Evolutionary conservation across 768 basidiomycete genomes (phyloP).

Genomic region (Fistulinella prunicolor): DNA sequence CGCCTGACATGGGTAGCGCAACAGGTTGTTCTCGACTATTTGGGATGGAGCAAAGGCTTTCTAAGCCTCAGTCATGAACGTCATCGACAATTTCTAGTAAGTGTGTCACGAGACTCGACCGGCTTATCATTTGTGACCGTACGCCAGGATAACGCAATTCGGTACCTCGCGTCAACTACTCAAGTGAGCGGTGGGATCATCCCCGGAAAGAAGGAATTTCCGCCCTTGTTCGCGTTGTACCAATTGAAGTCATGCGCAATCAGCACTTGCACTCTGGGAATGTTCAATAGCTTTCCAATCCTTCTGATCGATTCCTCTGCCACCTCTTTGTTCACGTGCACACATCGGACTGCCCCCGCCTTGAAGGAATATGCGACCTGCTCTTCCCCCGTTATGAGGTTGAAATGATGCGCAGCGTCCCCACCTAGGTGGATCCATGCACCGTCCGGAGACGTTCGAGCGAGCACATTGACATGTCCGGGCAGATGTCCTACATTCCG

Average conservation of each 20-base stretch:
- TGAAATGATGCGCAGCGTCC: slow-evolving; percentile 53
- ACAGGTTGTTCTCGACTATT: too few species aligned
- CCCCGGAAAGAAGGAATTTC: slow-evolving; percentile 30
- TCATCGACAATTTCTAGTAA: too few species aligned
- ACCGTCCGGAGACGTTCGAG: slow-evolving; percentile 49
- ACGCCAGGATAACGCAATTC: too few species aligned
- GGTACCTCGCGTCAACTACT: background rate
- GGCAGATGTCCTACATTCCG: slow-evolving; percentile 39
- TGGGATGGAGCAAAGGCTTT: too few species aligned
- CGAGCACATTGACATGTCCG: slow-evolving; percentile 53
- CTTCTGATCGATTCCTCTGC: slow-evolving; percentile 41
- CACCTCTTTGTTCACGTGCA: slow-evolving; percentile 40
- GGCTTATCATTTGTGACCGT: too few species aligned
- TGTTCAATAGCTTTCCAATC: slow-evolving; percentile 36
- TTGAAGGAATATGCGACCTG: slow-evolving; percentile 30
- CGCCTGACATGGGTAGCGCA: background rate
- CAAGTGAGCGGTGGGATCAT: slow-evolving; percentile 2
- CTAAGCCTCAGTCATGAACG: too few species aligned
- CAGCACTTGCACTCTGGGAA: slow-evolving; percentile 42
- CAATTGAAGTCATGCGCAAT: slow-evolving; percentile 51
- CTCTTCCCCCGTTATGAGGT: slow-evolving; percentile 42
- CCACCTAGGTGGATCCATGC: slow-evolving; percentile 54
- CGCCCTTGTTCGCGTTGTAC: slow-evolving; percentile 44
- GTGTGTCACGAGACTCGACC: too few species aligned
- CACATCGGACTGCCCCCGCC: slow-evolving; percentile 36